Base-by-base conservation (phyloP, 179 eudicot genomes). In the Drosera spatulata region DNA sequence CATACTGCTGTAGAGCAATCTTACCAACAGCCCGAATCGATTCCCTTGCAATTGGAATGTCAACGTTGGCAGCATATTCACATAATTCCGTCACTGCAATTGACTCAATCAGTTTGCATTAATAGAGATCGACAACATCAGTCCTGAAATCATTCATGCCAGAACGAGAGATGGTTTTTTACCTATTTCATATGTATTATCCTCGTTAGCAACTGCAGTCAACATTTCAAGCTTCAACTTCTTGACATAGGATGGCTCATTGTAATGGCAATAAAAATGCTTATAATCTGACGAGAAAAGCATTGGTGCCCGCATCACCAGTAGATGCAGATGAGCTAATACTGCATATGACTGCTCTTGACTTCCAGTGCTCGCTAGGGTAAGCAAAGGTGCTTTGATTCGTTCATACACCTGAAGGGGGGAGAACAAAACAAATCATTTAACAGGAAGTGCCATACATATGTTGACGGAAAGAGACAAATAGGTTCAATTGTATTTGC, bases 1-100 rank as follows among this genome's bases (percentile, higher is more conserved):
- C 99, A 75, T 90, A 93, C 77, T 93, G 99, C 78, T 93, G 97
- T 61, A 93, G 61, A 22, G 99, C 99, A 67, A 93, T 90, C 80
- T 93, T 93, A 43, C 99, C 99, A 67, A 93, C 99, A 74, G 99
- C 99, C 44, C 99, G 82, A 50, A 93, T 93, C 8, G 99, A 93
- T 71, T 93, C 97, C 63, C 97, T 86, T 49, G 99, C 96, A 63
- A 93, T 93, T 5, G 95, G 87, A 66, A 93, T 79, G 73, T 93
- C 99, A 63, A 93, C 99, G 77, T 93, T 86, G 67, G 95, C 99
- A 69, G 85, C 99, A 73, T 93, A 93, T 75, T 93, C 99, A 55
- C 97, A 93, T 65, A 93, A 78, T 72, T 93, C 97, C 3, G 99
- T 93, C 76, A 93, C 99, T 93, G 84, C 69, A 70, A 78, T 53